These are phyloP conservation scores for Apiospora pterosperma DNA, from an alignment of 2,329 filamentous ascomycete genomes.

Conservation along the genomic window DNA sequence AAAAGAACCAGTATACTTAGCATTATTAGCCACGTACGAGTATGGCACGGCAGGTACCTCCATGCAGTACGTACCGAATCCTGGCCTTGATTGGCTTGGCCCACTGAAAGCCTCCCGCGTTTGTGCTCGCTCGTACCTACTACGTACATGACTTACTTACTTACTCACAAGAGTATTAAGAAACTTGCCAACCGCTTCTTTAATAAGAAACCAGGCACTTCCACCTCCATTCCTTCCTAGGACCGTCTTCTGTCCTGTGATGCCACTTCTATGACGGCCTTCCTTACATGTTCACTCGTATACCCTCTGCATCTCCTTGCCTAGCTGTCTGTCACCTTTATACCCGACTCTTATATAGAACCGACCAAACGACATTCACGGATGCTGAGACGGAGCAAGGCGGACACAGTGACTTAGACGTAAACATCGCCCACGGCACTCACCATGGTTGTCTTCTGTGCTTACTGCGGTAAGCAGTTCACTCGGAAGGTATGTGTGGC, in stretches of 20 bases:
- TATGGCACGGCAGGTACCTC: neutral
- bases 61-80: neutral
- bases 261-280: neutral
- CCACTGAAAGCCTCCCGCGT: neutral
- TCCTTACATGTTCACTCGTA: neutral
- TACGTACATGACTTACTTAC: neutral
- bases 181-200: neutral
- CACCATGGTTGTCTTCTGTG: constrained; percentile 1
- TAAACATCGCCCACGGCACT: neutral
- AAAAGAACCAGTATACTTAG: neutral
- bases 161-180: neutral
- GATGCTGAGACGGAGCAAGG: neutral
- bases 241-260: neutral
- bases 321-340: neutral
- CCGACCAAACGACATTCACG: neutral
- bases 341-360: neutral
- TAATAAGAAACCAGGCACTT: neutral
- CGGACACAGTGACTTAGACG: neutral
- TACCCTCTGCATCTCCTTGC: neutral
- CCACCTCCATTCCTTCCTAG: neutral
- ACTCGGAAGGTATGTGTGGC: neutral
- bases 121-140: neutral
- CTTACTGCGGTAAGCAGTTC: constrained; percentile 7
- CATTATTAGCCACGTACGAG: neutral
- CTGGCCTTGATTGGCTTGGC: neutral